Conservation (phyloP, 2,329 filamentous ascomycete genomes). For the Ceratocystis variospora region DNA sequence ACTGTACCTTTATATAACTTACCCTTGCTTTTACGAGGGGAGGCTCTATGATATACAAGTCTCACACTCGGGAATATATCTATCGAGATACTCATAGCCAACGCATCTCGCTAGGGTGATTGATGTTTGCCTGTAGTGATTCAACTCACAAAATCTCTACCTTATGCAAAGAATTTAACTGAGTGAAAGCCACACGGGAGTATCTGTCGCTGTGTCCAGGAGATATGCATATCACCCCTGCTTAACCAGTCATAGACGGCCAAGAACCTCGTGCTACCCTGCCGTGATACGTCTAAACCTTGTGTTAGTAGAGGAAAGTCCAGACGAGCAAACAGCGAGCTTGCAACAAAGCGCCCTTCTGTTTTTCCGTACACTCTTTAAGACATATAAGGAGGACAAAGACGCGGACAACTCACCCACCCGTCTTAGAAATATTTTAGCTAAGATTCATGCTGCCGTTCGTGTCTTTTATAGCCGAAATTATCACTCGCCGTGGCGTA, state of each 20-base stretch:
- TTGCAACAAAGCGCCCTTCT: neutral
- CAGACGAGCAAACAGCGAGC: neutral
- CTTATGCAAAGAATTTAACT: no score
- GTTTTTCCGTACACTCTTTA: neutral
- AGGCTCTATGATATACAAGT: no score
- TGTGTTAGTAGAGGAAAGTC: neutral
- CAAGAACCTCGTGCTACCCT: neutral
- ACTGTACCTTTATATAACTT: no score
- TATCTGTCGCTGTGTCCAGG: no score
- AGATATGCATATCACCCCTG: no score
- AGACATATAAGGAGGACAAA: neutral
- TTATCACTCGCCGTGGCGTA: neutral
- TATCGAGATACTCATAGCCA: no score
- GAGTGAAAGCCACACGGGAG: no score
- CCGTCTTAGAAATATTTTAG: neutral
- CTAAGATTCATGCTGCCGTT: neutral
- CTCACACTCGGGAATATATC: no score
- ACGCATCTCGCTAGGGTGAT: no score
- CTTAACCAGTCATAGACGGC: neutral
- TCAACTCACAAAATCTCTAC: no score
- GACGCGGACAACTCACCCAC: neutral
- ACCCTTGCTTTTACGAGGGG: no score
- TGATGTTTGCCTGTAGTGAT: no score
- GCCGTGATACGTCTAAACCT: neutral
- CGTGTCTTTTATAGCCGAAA: neutral